These are phyloP conservation scores for Talinum fruticosum DNA, from an alignment of 148 eudicot genomes.

Conservation along the genomic window DNA sequence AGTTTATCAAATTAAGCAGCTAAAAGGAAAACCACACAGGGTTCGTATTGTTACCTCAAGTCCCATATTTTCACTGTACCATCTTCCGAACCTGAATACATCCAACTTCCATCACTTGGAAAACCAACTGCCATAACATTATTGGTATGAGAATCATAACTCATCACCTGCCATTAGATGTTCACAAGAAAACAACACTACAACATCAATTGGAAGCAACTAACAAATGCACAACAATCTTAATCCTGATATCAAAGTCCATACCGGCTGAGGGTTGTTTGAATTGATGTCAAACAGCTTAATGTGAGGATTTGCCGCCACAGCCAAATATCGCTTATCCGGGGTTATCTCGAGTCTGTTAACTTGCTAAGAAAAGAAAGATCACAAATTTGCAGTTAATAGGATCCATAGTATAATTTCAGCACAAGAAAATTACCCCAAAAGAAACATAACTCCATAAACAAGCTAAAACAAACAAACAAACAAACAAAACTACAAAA, in stretches of 20 bases:
- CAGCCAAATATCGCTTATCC: conserved; percentile 81
- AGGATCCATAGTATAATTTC: not conserved
- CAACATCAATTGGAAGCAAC: conserved; percentile 13
- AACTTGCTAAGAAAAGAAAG: conserved; percentile 56
- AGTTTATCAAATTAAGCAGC: not conserved
- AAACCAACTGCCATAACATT: conserved; percentile 99
- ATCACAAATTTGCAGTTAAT: conserved; percentile 4
- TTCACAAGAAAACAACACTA: conserved; percentile 9
- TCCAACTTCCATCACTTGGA: conserved; percentile 93
- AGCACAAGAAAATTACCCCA: not conserved
- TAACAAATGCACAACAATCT: not conserved
- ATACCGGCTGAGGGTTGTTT: conserved; percentile 77
- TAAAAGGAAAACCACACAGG: not conserved
- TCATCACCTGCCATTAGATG: conserved; percentile 64
- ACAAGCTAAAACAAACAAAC: too few relatives aligned
- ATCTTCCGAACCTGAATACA: conserved; percentile 99
- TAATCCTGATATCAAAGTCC: not conserved
- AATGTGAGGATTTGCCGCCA: conserved; percentile 94
- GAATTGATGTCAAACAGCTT: conserved; percentile 86
- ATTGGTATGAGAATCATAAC: conserved; percentile 93
- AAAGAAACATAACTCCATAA: too few relatives aligned
- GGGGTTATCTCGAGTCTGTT: conserved; percentile 95
- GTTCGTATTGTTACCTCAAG: conserved; percentile 49
- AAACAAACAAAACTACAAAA: not conserved
- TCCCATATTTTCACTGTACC: conserved; percentile 99